A percentile compares a stretch with the other conserved stretches of the same genome.
These are phyloP conservation scores for Pseudogymnoascus sp. DNA, from an alignment of 2,329 filamentous ascomycete genomes.

Conservation along the genomic window DNA sequence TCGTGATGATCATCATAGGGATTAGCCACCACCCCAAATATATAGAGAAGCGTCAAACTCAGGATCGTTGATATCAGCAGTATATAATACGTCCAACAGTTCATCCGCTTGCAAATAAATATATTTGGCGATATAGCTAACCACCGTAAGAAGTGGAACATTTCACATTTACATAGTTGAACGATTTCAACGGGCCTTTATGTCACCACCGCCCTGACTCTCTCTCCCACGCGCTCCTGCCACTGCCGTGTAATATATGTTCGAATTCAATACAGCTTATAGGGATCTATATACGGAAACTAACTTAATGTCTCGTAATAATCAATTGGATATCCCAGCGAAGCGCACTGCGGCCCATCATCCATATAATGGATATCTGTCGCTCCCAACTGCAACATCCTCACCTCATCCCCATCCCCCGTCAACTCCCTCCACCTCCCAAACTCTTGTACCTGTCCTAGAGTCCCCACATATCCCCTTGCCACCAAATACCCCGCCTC, in stretches of 20 bases:
- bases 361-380: constrained; percentile 15
- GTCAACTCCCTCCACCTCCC: constrained; percentile 19
- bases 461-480: constrained; percentile 21
- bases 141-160: too few relatives aligned
- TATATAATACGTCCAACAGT: too few relatives aligned
- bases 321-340: constrained; percentile 17
- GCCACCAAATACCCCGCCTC: constrained; percentile 20
- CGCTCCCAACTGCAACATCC: constrained; percentile 11
- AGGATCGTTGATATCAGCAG: not conserved
- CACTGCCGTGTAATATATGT: not conserved
- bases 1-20: not conserved
- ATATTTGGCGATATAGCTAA: too few relatives aligned
- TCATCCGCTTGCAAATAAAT: too few relatives aligned
- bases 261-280: not conserved
- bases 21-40: not conserved
- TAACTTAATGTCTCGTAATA: constrained; percentile 14
- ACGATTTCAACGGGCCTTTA: too few relatives aligned
- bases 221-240: too few relatives aligned
- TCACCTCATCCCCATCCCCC: constrained; percentile 12
- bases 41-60: not conserved
- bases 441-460: constrained; percentile 16
- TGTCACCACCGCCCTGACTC: too few relatives aligned
- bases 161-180: too few relatives aligned
- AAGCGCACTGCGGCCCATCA: constrained; percentile 18
- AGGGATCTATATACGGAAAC: not conserved